Base-by-base conservation (phyloP, 352 stramenopile genomes). In the Halophytophthora polymorphica region DNA sequence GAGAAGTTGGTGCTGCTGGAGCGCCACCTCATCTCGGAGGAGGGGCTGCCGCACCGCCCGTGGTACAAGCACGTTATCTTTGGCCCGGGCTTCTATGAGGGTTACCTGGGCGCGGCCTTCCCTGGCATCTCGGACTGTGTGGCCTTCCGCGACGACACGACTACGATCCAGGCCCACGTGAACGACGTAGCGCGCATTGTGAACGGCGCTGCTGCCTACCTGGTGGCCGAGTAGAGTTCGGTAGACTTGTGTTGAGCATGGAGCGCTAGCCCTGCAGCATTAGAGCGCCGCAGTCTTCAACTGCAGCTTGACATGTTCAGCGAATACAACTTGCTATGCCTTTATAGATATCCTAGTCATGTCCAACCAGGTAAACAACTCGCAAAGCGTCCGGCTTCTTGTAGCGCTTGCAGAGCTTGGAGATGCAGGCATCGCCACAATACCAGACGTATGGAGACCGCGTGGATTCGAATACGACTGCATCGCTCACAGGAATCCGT, bases 11-110 rank as follows among this genome's bases (percentile, higher is more conserved):
- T 72, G 19, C 58, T 35, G 38, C 51, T 72, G 19, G 68, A 78
- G 57, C 59, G 67, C 21, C 42, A 71, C 53, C 61, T 77, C n/a
- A 56, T 71, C 29, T 42, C 42, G 12, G 56, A 71, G 6, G n/a
- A 48, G 11, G 67, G 67, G 5, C 54, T 77, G 25, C 67, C 60
- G 25, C 67, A 77, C 45, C 67, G 67, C 35, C 47, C 56, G 13
- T 77, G 67, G 67, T 77, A 63, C 57, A 65, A 66, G 50, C 67
- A 77, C 52, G 64, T 77, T 34, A 69, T 77, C 48, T 77, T 77
- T 29, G 67, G 67, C 0, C 67, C 67, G 11, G 67, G 67, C 19
- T 77, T 66, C 50, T 77, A 69, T 38, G 67, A 70, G 17, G 67
- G 64, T 3, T 77, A 77, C 55, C 40, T 58, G 6, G 67, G 67